Evolutionary conservation across 805 yeast species (phyloP).

Genomic region (Suhomyces canberraensis): DNA sequence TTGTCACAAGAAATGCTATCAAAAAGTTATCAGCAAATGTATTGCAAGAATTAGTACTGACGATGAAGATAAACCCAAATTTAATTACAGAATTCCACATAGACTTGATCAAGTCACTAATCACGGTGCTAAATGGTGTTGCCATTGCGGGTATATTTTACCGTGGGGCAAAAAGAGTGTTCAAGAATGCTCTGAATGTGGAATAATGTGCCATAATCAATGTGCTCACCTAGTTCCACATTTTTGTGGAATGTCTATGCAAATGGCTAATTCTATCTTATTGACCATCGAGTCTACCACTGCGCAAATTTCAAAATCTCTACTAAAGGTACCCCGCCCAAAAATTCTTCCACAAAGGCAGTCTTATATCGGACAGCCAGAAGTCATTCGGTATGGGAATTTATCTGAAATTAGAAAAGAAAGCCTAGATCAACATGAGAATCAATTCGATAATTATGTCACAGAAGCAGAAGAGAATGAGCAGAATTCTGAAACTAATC

Average conservation of each 20-base stretch:
- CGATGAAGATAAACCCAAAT: conserved; percentile 69
- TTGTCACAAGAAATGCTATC: conserved; percentile 79
- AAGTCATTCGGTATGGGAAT: conserved; percentile 11
- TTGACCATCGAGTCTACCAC: conserved; percentile 75
- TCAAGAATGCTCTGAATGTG: conserved; percentile 90
- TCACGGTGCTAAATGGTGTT: conserved; percentile 98
- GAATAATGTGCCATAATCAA: conserved; percentile 81
- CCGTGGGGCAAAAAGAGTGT: conserved; percentile 97
- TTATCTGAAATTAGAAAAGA: conserved; percentile 28
- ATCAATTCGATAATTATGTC: conserved; percentile 22
- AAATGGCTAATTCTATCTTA: conserved; percentile 86
- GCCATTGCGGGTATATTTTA: conserved; percentile 95
- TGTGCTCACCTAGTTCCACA: conserved; percentile 96
- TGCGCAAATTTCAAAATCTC: conserved; percentile 15
- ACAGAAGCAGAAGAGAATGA: conserved; percentile 10
- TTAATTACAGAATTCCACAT: conserved; percentile 96
- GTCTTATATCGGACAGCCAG: conserved; percentile 1
- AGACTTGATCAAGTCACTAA: conserved; percentile 90
- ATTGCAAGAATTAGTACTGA: conserved; percentile 73
- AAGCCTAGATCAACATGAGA: conserved; percentile 26
- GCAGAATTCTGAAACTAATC: conserved; percentile 11
- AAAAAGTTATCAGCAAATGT: conserved; percentile 79
- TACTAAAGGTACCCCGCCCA: neutral
- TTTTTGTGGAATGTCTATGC: conserved; percentile 98
- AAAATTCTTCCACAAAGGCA: conserved; percentile 3